Evolutionary conservation across 768 basidiomycete genomes (phyloP).

Genomic region (Collybia sp.): DNA sequence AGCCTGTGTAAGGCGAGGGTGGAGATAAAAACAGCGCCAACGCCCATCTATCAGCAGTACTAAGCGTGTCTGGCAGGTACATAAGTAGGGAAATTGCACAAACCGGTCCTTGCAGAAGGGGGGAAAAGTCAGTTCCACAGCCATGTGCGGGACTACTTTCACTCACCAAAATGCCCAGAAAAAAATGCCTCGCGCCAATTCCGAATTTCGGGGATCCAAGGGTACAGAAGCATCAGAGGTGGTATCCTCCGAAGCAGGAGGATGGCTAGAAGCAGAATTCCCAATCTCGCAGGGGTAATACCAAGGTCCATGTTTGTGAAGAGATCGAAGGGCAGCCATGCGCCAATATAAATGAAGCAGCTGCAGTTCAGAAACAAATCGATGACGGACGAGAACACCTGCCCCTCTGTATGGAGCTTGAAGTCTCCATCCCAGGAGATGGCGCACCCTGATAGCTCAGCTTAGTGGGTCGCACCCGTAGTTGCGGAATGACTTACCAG

Average conservation of each 20-base stretch:
- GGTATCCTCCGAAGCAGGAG: conserved; percentile 80
- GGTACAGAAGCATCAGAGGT: conserved; percentile 68
- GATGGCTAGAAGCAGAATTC: conserved; percentile 62
- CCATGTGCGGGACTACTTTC: conserved; percentile 24
- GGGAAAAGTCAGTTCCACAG: conserved; percentile 35
- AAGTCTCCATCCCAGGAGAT: conserved; percentile 91
- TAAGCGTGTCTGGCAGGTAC: no score
- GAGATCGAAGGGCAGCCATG: conserved; percentile 70
- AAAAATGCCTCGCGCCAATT: conserved; percentile 88
- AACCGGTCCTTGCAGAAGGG: not conserved
- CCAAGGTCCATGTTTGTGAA: conserved; percentile 56
- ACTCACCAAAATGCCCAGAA: conserved; percentile 82
- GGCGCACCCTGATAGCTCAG: conserved; percentile 52
- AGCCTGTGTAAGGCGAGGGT: conserved; percentile 64
- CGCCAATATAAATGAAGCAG: conserved; percentile 84
- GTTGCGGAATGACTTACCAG: conserved; percentile 40
- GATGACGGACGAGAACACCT: conserved; percentile 86
- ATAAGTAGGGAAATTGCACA: not conserved
- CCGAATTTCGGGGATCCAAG: conserved; percentile 81
- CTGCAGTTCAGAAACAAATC: conserved; percentile 81
- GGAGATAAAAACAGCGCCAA: conserved; percentile 86
- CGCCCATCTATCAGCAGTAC: conserved; percentile 65
- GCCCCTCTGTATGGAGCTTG: conserved; percentile 76
- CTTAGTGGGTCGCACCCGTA: not conserved
- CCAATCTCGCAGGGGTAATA: conserved; percentile 66